A percentile compares a stretch with the other conserved stretches of the same genome.
phyloP scores from a whole-genome alignment of 495 filamentous ascomycete species.

The Xylaria palmicola region DNA sequence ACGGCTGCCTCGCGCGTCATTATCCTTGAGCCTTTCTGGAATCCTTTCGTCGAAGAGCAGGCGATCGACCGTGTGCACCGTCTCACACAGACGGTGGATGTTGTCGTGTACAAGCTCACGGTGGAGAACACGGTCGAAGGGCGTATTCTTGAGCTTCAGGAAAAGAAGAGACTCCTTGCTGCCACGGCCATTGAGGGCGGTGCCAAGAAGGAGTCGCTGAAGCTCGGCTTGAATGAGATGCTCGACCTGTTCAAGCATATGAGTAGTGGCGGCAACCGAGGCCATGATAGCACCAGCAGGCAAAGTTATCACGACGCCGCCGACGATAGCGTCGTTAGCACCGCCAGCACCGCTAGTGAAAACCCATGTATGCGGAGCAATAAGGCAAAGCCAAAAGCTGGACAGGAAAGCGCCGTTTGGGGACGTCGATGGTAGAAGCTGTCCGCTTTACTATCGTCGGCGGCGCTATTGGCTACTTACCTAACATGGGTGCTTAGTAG shows the following conservation, averaged over 20 bases:
- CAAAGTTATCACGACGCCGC: not conserved
- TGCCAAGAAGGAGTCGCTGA: slow-evolving; percentile 60
- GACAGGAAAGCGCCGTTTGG: slow-evolving; percentile 5
- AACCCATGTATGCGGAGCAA: slow-evolving; percentile 17
- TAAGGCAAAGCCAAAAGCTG: not conserved
- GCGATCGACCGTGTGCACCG: slow-evolving; percentile 97
- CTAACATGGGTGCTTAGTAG: not conserved
- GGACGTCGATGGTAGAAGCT: slow-evolving; percentile 16
- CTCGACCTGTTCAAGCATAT: slow-evolving; percentile 79
- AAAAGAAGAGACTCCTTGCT: slow-evolving; percentile 86
- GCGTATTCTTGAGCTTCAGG: slow-evolving; percentile 85
- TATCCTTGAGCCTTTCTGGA: slow-evolving; percentile 98
- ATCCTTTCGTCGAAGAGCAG: slow-evolving; percentile 96
- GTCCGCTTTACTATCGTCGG: too few relatives aligned
- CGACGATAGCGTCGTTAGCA: slow-evolving; percentile 10
- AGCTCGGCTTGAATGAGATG: slow-evolving; percentile 92
- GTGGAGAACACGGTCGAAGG: slow-evolving; percentile 85
- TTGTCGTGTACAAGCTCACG: slow-evolving; percentile 90
- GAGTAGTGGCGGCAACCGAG: not conserved
- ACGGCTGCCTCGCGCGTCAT: slow-evolving; percentile 91
- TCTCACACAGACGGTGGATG: slow-evolving; percentile 89
- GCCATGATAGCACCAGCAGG: not conserved
- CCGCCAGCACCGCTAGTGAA: slow-evolving; percentile 1
- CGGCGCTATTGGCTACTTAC: not conserved
- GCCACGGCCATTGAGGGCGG: slow-evolving; percentile 78